Evolutionary conservation across 2,329 filamentous ascomycete genomes (phyloP).

Genomic region (Venturia nashicola): DNA sequence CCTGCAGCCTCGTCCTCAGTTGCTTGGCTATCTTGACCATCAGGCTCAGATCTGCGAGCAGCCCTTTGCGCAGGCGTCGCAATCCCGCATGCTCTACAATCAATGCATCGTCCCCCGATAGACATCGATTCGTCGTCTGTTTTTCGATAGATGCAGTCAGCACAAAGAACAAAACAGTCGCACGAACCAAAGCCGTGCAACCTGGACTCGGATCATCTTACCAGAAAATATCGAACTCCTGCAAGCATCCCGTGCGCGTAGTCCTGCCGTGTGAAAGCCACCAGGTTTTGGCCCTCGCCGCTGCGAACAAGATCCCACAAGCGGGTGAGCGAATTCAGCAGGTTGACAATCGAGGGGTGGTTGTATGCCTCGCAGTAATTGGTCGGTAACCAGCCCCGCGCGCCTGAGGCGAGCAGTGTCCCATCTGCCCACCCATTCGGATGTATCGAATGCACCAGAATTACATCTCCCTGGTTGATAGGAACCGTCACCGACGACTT

Average conservation of each 20-base stretch:
- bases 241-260: conserved; percentile 91
- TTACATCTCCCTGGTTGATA: conserved; percentile 79
- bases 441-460: conserved; percentile 91
- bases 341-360: conserved; percentile 69
- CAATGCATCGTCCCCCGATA: conserved; percentile 67
- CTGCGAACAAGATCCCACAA: conserved; percentile 86
- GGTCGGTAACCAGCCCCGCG: conserved; percentile 88
- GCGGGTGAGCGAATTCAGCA: conserved; percentile 76
- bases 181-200: not conserved
- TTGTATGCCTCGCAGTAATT: conserved; percentile 98
- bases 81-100: conserved; percentile 66
- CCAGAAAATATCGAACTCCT: conserved; percentile 78
- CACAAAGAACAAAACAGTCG: not conserved
- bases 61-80: conserved; percentile 69
- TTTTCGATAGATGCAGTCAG: not conserved
- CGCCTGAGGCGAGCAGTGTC: conserved; percentile 73
- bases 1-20: conserved; percentile 41
- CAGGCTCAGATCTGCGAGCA: conserved; percentile 79
- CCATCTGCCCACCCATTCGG: conserved; percentile 98
- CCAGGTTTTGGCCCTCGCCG: conserved; percentile 60
- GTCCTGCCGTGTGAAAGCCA: conserved; percentile 80
- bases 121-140: conserved; percentile 76
- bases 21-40: conserved; percentile 82
- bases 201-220: conserved; percentile 37
- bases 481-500: conserved; percentile 59